Percentiles rank a stretch among this genome's conserved stretches.
Evolutionary conservation across 2,329 filamentous ascomycete species (phyloP).

Genomic region (Microdochium paspali): DNA sequence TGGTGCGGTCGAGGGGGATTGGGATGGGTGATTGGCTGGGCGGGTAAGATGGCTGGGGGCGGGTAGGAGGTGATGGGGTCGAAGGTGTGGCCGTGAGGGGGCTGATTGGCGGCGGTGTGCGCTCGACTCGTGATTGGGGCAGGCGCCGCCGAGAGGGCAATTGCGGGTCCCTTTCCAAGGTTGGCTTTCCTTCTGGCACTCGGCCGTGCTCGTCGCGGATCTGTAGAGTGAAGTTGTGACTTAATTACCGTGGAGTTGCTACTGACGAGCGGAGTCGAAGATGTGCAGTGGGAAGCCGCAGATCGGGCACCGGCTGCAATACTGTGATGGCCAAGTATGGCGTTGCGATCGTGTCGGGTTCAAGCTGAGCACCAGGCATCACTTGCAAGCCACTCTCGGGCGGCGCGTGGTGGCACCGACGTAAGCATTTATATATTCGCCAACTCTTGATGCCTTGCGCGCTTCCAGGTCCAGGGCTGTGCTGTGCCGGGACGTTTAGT

Average conservation of each 20-base stretch:
- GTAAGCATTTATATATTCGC: no score
- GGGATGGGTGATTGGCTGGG: neutral
- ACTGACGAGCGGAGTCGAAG: no score
- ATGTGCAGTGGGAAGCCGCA: no score
- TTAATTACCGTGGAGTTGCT: no score
- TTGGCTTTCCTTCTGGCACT: neutral
- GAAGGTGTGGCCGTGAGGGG: constrained; percentile 2
- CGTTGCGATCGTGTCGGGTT: no score
- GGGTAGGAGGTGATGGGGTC: neutral
- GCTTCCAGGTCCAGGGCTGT: neutral
- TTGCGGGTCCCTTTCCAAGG: neutral
- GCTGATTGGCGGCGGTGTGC: constrained; percentile 1
- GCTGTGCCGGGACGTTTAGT: neutral
- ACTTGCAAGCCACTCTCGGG: no score
- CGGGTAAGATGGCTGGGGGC: neutral
- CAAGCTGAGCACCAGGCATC: no score
- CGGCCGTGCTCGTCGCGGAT: neutral
- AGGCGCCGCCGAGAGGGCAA: neutral
- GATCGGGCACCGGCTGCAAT: no score
- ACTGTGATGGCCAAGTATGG: no score
- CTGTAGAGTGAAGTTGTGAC: neutral
- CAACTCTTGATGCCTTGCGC: no score
- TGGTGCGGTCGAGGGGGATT: constrained; percentile 4
- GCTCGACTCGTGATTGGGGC: neutral
- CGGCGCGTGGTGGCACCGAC: no score